Evolutionary conservation across 2,329 filamentous ascomycete species (phyloP).

Genomic region (Trichophaea hybrida): DNA sequence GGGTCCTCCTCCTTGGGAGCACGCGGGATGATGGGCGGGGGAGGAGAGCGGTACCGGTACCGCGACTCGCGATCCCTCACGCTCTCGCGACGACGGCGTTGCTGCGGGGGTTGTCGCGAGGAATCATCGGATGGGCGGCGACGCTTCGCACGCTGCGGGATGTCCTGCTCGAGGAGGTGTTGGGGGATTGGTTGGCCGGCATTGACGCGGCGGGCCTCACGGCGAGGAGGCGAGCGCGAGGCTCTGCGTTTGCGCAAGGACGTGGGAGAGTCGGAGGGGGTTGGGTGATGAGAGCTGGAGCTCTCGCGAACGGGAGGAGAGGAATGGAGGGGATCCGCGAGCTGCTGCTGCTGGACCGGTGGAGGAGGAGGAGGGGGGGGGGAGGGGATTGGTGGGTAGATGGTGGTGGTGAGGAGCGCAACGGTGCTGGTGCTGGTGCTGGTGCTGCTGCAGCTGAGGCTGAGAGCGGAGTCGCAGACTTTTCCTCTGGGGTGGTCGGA

Average conservation of each 20-base stretch:
- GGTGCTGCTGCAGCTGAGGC: not conserved
- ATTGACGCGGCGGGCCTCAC: not conserved
- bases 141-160: not conserved
- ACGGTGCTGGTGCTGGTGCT: not conserved
- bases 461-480: not conserved
- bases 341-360: not conserved
- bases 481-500: not conserved
- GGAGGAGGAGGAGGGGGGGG: not conserved
- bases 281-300: not conserved
- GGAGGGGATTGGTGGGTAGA: not conserved
- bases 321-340: not conserved
- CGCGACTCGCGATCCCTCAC: not conserved
- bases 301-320: not conserved
- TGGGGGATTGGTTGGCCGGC: too few species aligned
- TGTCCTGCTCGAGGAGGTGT: not conserved
- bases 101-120: not conserved
- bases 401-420: not conserved
- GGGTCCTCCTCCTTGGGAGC: slow-evolving; percentile 13
- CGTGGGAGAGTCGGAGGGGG: slow-evolving; percentile 2
- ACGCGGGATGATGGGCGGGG: slow-evolving; percentile 10
- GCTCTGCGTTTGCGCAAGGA: slow-evolving; percentile 4
- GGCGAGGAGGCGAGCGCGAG: not conserved
- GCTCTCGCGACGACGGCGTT: not conserved
- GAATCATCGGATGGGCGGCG: not conserved
- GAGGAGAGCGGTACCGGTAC: slow-evolving; percentile 17